A percentile compares a stretch with the other conserved stretches of the same genome.
Evolutionary conservation across 2,329 filamentous ascomycete genomes (phyloP).

Genomic region (Phyllosticta capitalensis): DNA sequence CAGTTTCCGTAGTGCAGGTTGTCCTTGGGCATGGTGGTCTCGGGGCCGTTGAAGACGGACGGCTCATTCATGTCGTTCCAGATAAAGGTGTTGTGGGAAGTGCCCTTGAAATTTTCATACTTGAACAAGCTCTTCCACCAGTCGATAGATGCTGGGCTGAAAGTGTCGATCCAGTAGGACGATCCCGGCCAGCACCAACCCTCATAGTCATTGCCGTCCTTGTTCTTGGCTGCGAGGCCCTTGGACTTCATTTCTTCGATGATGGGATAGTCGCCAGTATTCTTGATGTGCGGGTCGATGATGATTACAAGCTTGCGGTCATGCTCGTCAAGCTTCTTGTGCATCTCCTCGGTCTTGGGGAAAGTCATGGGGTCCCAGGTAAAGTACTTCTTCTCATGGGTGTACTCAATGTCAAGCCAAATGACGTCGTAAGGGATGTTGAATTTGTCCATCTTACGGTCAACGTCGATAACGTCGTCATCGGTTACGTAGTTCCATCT

Average conservation of each 20-base stretch:
- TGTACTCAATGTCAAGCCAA: slow-evolving; percentile 98
- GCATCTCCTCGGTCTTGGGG: slow-evolving; percentile 75
- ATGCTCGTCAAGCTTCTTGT: slow-evolving; percentile 72
- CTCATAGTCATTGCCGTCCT: slow-evolving; percentile 80
- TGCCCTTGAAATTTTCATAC: slow-evolving; percentile 80
- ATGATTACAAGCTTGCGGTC: slow-evolving; percentile 88
- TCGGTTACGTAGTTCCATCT: slow-evolving; percentile 98
- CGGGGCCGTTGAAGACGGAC: slow-evolving; percentile 95
- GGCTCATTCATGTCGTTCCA: slow-evolving; percentile 99
- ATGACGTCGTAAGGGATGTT: slow-evolving; percentile 98
- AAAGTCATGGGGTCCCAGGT: slow-evolving; percentile 92
- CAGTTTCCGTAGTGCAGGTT: slow-evolving; percentile 85
- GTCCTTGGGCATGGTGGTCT: slow-evolving; percentile 98
- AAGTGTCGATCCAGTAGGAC: slow-evolving; percentile 92
- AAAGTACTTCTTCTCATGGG: slow-evolving; percentile 95
- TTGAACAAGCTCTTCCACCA: slow-evolving; percentile 91
- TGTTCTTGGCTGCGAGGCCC: slow-evolving; percentile 77
- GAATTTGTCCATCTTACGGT: slow-evolving; percentile 90
- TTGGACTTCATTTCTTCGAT: slow-evolving; percentile 76
- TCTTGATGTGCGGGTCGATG: slow-evolving; percentile 98
- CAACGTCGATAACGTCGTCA: slow-evolving; percentile 93
- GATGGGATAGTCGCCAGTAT: slow-evolving; percentile 65
- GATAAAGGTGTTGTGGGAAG: slow-evolving; percentile 76
- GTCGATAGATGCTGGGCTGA: slow-evolving; percentile 80
- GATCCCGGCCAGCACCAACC: slow-evolving; percentile 99